phyloP scores from a whole-genome alignment of 371 early-diverging fungal genomes.

The Mortierella polycephala region DNA sequence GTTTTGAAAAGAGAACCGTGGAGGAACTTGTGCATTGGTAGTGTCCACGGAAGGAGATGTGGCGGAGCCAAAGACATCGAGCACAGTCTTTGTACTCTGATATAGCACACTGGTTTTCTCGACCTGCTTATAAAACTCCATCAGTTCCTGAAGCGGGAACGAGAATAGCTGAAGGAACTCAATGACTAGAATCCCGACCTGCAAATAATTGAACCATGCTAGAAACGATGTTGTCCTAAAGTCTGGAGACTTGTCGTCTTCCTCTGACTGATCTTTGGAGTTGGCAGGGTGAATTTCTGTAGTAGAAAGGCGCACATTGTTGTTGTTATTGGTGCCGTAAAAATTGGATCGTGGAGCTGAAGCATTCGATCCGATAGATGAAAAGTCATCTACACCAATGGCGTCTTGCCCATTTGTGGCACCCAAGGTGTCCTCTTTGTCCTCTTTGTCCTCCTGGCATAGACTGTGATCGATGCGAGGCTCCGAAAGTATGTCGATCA shows the following conservation, averaged over 20 bases:
- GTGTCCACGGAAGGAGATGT: not conserved
- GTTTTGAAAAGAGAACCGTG: slow-evolving; percentile 12
- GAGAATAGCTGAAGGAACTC: slow-evolving; percentile 69
- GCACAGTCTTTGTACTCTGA: slow-evolving; percentile 25
- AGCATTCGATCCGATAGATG: slow-evolving; percentile 2
- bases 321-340: slow-evolving; percentile 32
- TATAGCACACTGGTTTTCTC: slow-evolving; percentile 32
- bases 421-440: not conserved
- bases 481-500: not conserved
- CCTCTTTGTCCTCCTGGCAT: not conserved
- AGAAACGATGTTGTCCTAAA: slow-evolving; percentile 41
- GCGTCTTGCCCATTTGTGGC: not conserved
- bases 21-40: not conserved
- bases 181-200: slow-evolving; percentile 66
- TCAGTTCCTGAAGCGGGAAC: slow-evolving; percentile 66
- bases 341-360: too few relatives aligned
- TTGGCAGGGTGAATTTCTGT: not conserved
- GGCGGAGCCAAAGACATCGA: slow-evolving; percentile 21
- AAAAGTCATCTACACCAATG: not conserved
- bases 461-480: not conserved
- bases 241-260: slow-evolving; percentile 24
- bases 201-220: slow-evolving; percentile 66
- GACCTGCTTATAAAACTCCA: slow-evolving; percentile 51
- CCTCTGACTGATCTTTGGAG: slow-evolving; percentile 19
- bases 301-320: slow-evolving; percentile 1